A percentile compares a stretch with the other conserved stretches of the same genome.
Conservation (phyloP, 176 grass and related monocot genomes). For the Lolium rigidum region DNA sequence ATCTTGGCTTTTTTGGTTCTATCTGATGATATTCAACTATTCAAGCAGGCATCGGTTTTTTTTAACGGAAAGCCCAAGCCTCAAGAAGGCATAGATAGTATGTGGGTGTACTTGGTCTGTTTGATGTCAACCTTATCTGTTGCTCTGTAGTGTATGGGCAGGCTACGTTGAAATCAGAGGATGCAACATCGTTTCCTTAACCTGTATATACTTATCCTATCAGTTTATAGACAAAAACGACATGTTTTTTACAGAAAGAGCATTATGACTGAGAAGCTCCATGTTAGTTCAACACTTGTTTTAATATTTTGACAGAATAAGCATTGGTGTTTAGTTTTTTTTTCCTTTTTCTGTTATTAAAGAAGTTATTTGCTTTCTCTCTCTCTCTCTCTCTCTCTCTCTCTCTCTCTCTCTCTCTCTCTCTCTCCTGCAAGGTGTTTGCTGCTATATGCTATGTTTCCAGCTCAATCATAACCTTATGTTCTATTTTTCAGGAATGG, state of each 20-base stretch:
- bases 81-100: slow-evolving; percentile 3
- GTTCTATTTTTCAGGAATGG: slow-evolving; percentile 79
- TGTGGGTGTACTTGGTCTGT: slow-evolving; percentile 18
- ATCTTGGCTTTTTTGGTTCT: background rate
- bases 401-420: no score
- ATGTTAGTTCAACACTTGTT: background rate
- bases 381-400: no score
- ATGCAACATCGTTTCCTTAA: background rate
- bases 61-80: no score
- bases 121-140: slow-evolving; percentile 4
- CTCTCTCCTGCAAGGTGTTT: background rate
- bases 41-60: background rate
- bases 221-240: slow-evolving; percentile 21
- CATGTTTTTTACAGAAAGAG: background rate
- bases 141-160: background rate
- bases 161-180: background rate
- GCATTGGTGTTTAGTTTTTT: slow-evolving; percentile 4
- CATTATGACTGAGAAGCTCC: background rate
- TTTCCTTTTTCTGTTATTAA: background rate
- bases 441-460: slow-evolving; percentile 1
- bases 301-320: background rate
- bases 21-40: slow-evolving; percentile 15
- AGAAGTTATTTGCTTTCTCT: background rate
- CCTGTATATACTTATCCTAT: background rate
- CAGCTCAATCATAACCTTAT: background rate